Base-by-base conservation (phyloP, 805 yeast genomes). In the Yamadazyma tumulicola region DNA sequence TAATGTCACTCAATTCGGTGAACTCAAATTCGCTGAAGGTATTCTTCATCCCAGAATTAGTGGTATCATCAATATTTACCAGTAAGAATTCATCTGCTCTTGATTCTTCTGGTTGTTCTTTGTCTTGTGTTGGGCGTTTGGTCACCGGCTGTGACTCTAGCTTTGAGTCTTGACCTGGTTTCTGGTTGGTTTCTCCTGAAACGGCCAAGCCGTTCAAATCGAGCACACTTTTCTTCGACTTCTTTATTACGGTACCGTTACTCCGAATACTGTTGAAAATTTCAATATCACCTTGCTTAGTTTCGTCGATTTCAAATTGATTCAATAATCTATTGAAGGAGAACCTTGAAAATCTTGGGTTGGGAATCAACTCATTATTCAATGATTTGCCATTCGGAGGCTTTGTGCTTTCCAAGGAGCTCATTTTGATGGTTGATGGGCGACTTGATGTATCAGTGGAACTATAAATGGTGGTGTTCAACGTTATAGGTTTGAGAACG, bases 311-410 rank as follows among this genome's bases (percentile, higher is more conserved):
- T 4, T 42, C 42, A 21, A 44, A 38, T 17, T 43, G 41, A 33
- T 48, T 42, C 37, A 55, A 42, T 17, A 66, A 46, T 2, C 67
- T 70, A 32, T 64, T 64, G 46, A 67, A 63, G 0, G 73, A 65
- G 33, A 67, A 54, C 23, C 61, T 52, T 0, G 73, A 67, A 36
- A 67, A 67, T 22, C 66, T 47, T 8, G 72, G 72, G 33, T 67
- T 67, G 5, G 73, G 73, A 23, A 64, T 59, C 34, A 61, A 48
- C 9, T 16, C 15, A 12, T 17, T 31, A 27, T 13, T 12, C 8
- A 5, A 13, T 5, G n/a, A 13, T 21, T 21, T 11, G 9, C 10
- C 10, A 11, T 21, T 21, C 9, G 11, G 10, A 21, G 23, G 23
- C 23, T 21, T 21, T 9, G 23, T 21, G 11, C 23, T 21, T 9